Evolutionary conservation across 2,329 filamentous ascomycete genomes (phyloP), one percentile per base, ranked within the genome.

Genomic region (Fusarium protoensiforme): DNA sequence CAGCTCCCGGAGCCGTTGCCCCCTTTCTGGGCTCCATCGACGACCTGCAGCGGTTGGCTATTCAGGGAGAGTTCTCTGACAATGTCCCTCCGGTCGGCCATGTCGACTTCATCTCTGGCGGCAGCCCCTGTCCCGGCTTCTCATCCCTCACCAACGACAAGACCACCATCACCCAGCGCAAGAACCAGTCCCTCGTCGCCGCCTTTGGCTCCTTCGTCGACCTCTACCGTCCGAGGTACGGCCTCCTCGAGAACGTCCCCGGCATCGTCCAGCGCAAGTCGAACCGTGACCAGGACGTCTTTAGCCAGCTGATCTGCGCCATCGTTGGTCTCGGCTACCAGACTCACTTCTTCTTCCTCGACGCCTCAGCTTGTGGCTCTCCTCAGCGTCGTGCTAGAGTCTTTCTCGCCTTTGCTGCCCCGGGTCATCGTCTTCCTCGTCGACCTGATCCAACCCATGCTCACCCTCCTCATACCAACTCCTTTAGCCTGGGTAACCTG

Each of bases 301-400:
- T 95, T 60, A 91, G 91, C 1, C 93, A 95, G 73, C 84, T 96
- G 0, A 85, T 96, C 11, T 93, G 92, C 70, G 87, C 91, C 1
- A 82, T 96, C 1, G 91, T 96, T 0, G 92, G 92, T 0, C 85
- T 96, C 71, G 94, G 93, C 0, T 97, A 96, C 73, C 94, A 97
- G 77, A 85, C 90, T 0, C 89, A 92, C 43, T 87, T 93, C 39
- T 90, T 91, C 64, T 84, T 92, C 1, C 84, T 93, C 22, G 93
- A 95, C 72, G 88, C 93, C 0, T 94, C 92, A 86, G 89, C 88
- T 0, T 90, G 88, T 71, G 92, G 93, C 1, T 90, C 91, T 3
- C 83, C 90, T 0, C 93, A 96, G 77, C 84, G 82, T 4, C 88
- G 94, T 6, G 88, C 86, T 4, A 87, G 94, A 8, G 84, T 96